Percentiles rank a stretch among this genome's conserved stretches.
These are phyloP conservation scores for Seiridium cupressi DNA, from an alignment of 2,329 filamentous ascomycete genomes.

Conservation along the genomic window DNA sequence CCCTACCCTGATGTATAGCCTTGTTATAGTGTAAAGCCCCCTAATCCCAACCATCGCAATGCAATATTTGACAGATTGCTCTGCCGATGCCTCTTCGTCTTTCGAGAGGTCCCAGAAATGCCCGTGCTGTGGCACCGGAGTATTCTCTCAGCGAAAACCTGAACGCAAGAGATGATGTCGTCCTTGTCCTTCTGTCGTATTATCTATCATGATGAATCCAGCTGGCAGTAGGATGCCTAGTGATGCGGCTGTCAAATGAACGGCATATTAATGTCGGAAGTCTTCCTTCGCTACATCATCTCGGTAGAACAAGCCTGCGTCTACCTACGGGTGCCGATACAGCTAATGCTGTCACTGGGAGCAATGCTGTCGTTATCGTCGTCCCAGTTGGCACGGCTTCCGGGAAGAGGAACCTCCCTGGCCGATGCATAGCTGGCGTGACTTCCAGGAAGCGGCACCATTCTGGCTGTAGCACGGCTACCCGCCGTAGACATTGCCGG, in stretches of 20 bases:
- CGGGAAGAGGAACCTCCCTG: background rate
- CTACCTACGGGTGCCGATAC: slow-evolving; percentile 44
- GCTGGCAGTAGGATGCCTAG: background rate
- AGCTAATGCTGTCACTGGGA: slow-evolving; percentile 62
- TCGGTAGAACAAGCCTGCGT: background rate
- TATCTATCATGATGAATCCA: background rate
- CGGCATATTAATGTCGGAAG: too few species aligned
- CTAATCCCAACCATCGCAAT: background rate
- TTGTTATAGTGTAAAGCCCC: background rate
- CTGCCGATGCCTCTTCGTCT: background rate
- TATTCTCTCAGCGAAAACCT: background rate
- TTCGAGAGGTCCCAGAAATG: background rate
- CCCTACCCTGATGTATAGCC: background rate
- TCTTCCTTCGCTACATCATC: too few species aligned
- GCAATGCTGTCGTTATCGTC: slow-evolving; percentile 53
- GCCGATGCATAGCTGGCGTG: background rate
- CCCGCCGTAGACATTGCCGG: slow-evolving; percentile 13
- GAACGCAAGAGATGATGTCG: slow-evolving; percentile 4
- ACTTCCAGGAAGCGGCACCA: slow-evolving; percentile 3
- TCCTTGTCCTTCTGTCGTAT: background rate
- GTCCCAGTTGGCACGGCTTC: slow-evolving; percentile 30
- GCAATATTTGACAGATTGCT: background rate
- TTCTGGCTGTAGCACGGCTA: slow-evolving; percentile 2
- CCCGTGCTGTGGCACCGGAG: slow-evolving; percentile 1
- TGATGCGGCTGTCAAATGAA: too few species aligned